A percentile compares a stretch with the other conserved stretches of the same genome.
These are phyloP conservation scores for Globisporangium echinulatum DNA, from an alignment of 352 stramenopile species.

Conservation along the genomic window DNA sequence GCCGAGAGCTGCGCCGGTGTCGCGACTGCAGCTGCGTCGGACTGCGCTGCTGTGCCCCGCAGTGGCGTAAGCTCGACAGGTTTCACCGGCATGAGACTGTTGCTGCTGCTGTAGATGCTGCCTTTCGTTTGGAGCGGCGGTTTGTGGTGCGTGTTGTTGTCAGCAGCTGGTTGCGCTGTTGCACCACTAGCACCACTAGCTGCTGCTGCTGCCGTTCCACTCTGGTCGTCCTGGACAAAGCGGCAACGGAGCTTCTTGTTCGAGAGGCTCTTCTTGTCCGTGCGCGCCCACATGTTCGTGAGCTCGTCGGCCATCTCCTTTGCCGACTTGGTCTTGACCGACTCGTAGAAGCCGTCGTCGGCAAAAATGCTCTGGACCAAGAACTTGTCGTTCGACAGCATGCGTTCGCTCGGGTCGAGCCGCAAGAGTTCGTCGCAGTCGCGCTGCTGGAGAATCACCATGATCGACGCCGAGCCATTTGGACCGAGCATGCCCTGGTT, in stretches of 20 bases:
- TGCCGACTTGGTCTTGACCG: conserved; percentile 79
- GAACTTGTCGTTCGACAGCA: conserved; percentile 88
- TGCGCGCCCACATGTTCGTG: conserved; percentile 79
- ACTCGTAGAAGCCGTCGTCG: conserved; percentile 80
- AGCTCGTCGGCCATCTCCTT: conserved; percentile 88
- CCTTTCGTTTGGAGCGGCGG: conserved; percentile 13
- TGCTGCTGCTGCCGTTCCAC: neutral
- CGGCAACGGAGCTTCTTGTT: conserved; percentile 89
- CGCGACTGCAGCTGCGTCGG: conserved; percentile 15
- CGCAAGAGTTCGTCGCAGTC: conserved; percentile 84
- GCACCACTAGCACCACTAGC: neutral
- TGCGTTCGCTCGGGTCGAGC: conserved; percentile 64
- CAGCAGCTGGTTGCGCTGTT: neutral
- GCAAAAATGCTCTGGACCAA: conserved; percentile 84
- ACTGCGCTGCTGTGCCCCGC: too few species aligned
- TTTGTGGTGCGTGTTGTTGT: conserved; percentile 7
- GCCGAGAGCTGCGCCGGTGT: conserved; percentile 51
- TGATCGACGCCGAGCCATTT: conserved; percentile 70
- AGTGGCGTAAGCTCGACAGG: too few species aligned
- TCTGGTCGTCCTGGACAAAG: conserved; percentile 58
- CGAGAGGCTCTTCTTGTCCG: conserved; percentile 69
- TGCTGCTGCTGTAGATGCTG: conserved; percentile 25
- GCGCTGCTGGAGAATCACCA: conserved; percentile 87
- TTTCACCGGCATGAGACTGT: conserved; percentile 12
- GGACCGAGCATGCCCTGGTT: conserved; percentile 81